Base-by-base conservation (phyloP, 208 protist species). In the Crithidia expoeki region DNA sequence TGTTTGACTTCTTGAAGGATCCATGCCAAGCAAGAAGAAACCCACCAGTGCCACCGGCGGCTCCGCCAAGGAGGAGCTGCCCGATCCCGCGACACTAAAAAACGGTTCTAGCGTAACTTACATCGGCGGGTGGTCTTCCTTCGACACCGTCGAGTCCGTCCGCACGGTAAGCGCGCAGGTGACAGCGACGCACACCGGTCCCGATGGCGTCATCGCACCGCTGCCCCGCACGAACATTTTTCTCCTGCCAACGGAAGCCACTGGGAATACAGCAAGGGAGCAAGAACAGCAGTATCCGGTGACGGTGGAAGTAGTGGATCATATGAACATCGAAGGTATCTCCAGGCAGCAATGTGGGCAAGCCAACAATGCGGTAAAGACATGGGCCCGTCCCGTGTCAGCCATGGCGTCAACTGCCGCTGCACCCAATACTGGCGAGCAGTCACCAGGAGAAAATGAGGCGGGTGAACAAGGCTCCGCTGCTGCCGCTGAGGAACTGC, bases 41-140 rank as follows among this genome's bases (percentile, higher is more conserved):
- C 19, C 71, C 0, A 47, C 30, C 32, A 86, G 73, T 47, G 79
- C 77, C 61, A 73, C 79, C 44, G 33, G 55, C 32, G 73, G 72
- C 25, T 78, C 68, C 30, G 30, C 46, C 28, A 88, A 93, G 68
- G 92, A 94, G 69, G 79, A 80, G 51, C 76, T 96, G n/a, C 80
- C 83, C 3, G 81, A 90, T 47, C 83, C 87, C 2, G 55, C 42
- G 10, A 82, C 81, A n/a, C 28, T 96, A 40, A 71, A 76, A 28
- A 72, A 89, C 58, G 92, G 89, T 4, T 17, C 56, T 23, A 69
- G 70, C 57, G 84, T 84, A 28, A 85, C 87, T 34, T 96, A 91
- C 76, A 83, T 96, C 66, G 87, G 87, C 12, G 79, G 81, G 28
- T 96, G 92, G 89, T 96, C 89, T 23, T 69, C 59, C 51, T 84